Evolutionary conservation across 148 eudicot genomes (phyloP), one percentile per base, ranked within the genome.

Genomic region (Arctostaphylos glauca): DNA sequence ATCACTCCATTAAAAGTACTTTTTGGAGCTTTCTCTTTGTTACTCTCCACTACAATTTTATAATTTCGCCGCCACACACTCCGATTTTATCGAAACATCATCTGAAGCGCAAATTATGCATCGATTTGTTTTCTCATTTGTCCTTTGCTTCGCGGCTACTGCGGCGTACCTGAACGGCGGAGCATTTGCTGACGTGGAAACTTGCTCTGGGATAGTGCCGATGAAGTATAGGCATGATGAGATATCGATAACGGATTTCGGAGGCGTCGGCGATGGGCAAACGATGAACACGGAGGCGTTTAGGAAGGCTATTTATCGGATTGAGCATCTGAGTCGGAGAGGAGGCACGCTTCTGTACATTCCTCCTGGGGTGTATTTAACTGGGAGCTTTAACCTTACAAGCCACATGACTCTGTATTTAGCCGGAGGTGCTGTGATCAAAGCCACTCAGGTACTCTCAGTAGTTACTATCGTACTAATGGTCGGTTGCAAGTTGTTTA

Each of bases 391-490:
- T 71, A 93, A 93, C 75, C 89, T 96, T 13, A 94, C 99, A 2
- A 94, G 99, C 74, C 92, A 85, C 58, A 94, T 96, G 97, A 96
- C 99, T 54, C 93, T 96, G 19, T 94, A 81, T 83, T 90, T 96
- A 90, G 93, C 98, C 73, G 62, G 25, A 49, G 98, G 92, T 62
- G 98, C 99, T 81, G 92, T 90, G 54, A 94, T 96, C 86, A 93
- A 87, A 84, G 97, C 99, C 53, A 88, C 97, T 18, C 90, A 88
- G 99, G 99, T 96, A 86, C 14, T 31, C 43, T 1, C 38, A 31
- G 38, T 31, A 31, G 38, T 31, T 64, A 21, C 25, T 62, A 62
- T 62, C 38, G 23, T 8, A 21, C 23, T 62, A 21, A 3, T 62
- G 14, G 70, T 23, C 10, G 70, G 70, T 23, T 23, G 70, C 70